Base-by-base conservation (phyloP, 805 yeast genomes). In the Maudiozyma turicensis region DNA sequence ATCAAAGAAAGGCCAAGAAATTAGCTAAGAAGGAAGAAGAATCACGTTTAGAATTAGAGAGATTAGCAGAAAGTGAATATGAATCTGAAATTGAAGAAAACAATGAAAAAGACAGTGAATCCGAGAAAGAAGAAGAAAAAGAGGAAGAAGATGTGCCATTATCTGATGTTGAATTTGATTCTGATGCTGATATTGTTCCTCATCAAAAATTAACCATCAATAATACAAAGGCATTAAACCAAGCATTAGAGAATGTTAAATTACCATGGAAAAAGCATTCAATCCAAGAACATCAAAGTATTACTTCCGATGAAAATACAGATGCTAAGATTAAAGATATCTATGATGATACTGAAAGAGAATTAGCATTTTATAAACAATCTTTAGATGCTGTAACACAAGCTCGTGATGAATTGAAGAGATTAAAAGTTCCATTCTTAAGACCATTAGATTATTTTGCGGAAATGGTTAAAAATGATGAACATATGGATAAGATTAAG, bases 401-500 rank as follows among this genome's bases (percentile, higher is more conserved):
- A 57, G 96, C 86, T 29, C 82, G 91, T 61, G 66, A 74, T 44
- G 77, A 78, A 48, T 72, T 86, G 40, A 70, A 81, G 45, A 81
- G 81, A 60, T 75, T 86, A 56, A 82, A 83, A 62, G 81, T 91
- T 33, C 88, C 96, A 52, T 93, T 93, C 66, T 75, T 95, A 31
- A 80, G 99, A 67, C 99, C 99, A 37, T 72, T 79, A 60, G 99
- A 93, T 66, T 93, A 87, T 68, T 93, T 93, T 71, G 99, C 99
- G 15, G 99, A 93, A 70, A 93, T 93, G 99, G 86, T 89, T 52
- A 93, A 93, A 72, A 83, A 90, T 48, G 99, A 93, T 68, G 96
- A 88, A 67, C 99, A 93, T 69, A 93, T 93, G 99, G 96, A 88
- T 63, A 86, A 81, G 69, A 77, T 93, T 63, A 89, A 87, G 74